Percentiles rank a stretch among this genome's conserved stretches.
Evolutionary conservation across 2,329 filamentous ascomycete species (phyloP).

Genomic region (Beauveria caledonica): DNA sequence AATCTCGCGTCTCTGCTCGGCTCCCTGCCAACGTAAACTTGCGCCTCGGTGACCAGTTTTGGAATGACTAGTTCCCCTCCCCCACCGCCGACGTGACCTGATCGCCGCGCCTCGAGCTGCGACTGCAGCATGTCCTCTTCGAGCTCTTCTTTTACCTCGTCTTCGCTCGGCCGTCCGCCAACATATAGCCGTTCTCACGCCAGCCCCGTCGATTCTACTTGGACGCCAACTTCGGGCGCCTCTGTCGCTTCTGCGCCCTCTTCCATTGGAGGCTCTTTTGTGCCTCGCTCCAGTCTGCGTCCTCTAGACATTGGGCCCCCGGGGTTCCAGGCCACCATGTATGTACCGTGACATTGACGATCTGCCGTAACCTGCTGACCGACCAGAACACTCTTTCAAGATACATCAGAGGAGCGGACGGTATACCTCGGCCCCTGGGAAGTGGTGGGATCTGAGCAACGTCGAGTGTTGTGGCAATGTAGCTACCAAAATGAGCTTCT

Average conservation of each 20-base stretch:
- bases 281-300: constrained; percentile 29
- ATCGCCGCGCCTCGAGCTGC: constrained; percentile 9
- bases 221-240: constrained; percentile 36
- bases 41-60: constrained; percentile 11
- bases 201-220: constrained; percentile 37
- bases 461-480: constrained; percentile 44
- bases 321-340: constrained; percentile 48
- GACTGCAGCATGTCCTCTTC: constrained; percentile 35
- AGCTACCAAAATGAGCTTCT: constrained; percentile 44
- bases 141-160: constrained; percentile 40
- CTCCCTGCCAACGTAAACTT: constrained; percentile 5
- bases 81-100: constrained; percentile 11
- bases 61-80: constrained; percentile 12
- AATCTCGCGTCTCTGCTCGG: not conserved
- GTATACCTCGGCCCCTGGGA: constrained; percentile 48
- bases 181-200: constrained; percentile 33
- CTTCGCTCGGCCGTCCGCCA: constrained; percentile 33
- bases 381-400: constrained; percentile 41
- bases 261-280: constrained; percentile 28
- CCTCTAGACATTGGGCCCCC: constrained; percentile 44
- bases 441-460: constrained; percentile 37
- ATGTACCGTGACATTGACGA: constrained; percentile 14
- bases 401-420: constrained; percentile 39
- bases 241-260: constrained; percentile 38
- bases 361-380: not conserved